Conservation (phyloP, 148 eudicot genomes). For the Persicaria maculosa region DNA sequence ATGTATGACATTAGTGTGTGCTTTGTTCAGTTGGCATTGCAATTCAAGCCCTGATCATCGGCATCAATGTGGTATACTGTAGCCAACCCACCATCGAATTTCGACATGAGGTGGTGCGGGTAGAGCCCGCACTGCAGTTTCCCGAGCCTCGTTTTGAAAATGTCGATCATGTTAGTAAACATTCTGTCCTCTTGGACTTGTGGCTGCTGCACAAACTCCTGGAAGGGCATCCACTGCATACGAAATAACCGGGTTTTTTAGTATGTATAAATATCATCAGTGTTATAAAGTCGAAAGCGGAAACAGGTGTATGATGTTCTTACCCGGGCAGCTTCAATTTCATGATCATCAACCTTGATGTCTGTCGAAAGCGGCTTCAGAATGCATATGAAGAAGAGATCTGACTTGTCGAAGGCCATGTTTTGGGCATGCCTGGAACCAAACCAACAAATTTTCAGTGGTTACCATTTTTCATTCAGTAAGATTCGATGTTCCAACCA, state of each 20-base stretch:
- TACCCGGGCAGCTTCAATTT: constrained; percentile 85
- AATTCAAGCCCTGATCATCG: constrained; percentile 35
- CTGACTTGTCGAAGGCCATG: constrained; percentile 84
- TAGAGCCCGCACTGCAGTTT: constrained; percentile 64
- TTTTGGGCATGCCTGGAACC: constrained; percentile 73
- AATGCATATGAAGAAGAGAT: constrained; percentile 85
- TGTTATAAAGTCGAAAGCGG: not conserved
- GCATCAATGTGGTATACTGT: constrained; percentile 63
- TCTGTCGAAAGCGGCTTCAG: constrained; percentile 55
- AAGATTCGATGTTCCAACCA: not conserved
- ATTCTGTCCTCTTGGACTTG: constrained; percentile 56
- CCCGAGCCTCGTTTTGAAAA: constrained; percentile 59
- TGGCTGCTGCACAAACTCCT: constrained; percentile 66
- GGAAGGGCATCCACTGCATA: constrained; percentile 89
- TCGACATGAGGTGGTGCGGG: constrained; percentile 56
- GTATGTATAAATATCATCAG: too few relatives aligned
- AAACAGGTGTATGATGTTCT: not conserved
- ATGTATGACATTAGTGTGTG: not conserved
- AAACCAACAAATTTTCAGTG: not conserved
- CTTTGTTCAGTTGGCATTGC: constrained; percentile 28
- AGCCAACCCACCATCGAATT: constrained; percentile 56
- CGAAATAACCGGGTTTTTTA: not conserved
- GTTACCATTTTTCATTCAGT: too few relatives aligned
- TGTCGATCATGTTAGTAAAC: constrained; percentile 68
- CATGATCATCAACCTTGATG: constrained; percentile 64